phyloP scores from a whole-genome alignment of 2,329 filamentous ascomycete genomes.

The Graphium sp. region DNA sequence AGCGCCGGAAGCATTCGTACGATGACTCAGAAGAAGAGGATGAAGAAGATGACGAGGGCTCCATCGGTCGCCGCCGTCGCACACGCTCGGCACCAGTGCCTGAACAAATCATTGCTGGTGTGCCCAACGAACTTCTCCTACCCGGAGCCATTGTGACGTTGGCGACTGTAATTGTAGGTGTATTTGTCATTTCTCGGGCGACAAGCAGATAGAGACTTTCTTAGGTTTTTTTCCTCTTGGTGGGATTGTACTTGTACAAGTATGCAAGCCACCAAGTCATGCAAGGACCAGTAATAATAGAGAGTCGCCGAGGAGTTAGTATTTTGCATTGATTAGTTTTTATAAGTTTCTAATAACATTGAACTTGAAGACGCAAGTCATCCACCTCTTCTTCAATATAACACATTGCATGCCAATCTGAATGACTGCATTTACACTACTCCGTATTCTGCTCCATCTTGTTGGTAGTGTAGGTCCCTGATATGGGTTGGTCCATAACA shows the following conservation, averaged over 20 bases:
- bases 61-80: slow-evolving; percentile 25
- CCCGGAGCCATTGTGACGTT: slow-evolving; percentile 92
- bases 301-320: slow-evolving; percentile 1
- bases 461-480: too few species aligned
- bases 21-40: slow-evolving; percentile 33
- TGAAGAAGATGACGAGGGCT: slow-evolving; percentile 33
- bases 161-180: slow-evolving; percentile 82
- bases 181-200: slow-evolving; percentile 72
- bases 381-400: too few species aligned
- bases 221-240: background rate
- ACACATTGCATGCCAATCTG: too few species aligned
- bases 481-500: too few species aligned
- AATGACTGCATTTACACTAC: too few species aligned
- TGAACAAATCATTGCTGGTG: slow-evolving; percentile 73
- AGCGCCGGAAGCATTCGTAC: slow-evolving; percentile 24
- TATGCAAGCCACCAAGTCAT: too few species aligned
- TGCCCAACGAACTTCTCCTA: slow-evolving; percentile 85
- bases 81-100: slow-evolving; percentile 25
- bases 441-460: too few species aligned
- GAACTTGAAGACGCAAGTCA: too few species aligned
- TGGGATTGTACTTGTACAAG: background rate
- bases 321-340: background rate
- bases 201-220: slow-evolving; percentile 32
- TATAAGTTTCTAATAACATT: background rate
- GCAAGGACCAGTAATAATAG: too few species aligned